These are phyloP conservation scores for Pestalotiopsis fici DNA, from an alignment of 2,329 filamentous ascomycete species.

Conservation along the genomic window DNA sequence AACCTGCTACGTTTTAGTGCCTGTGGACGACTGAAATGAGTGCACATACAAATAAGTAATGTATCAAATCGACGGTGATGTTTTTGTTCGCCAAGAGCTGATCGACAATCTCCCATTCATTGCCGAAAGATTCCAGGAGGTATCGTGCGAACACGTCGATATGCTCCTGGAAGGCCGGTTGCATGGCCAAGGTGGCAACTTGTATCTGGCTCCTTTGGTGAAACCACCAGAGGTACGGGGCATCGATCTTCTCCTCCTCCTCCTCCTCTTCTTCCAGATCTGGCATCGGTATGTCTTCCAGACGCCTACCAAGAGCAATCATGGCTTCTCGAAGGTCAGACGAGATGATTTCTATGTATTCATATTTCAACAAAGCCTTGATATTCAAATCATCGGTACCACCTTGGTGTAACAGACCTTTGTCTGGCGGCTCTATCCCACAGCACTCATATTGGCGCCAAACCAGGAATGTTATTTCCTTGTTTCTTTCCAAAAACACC, in stretches of 20 bases:
- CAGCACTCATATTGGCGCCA: neutral
- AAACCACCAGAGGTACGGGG: neutral
- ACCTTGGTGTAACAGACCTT: neutral
- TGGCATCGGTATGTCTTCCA: neutral
- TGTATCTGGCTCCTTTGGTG: neutral
- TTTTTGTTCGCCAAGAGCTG: neutral
- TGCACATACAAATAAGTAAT: neutral
- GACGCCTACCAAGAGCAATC: neutral
- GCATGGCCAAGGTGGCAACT: neutral
- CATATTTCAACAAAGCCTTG: neutral
- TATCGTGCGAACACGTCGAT: neutral
- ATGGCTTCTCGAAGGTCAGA: neutral
- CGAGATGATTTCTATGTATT: neutral
- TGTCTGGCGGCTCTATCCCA: neutral
- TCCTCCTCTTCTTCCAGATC: neutral
- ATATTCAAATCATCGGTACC: neutral
- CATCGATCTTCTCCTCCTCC: neutral
- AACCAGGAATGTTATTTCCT: neutral
- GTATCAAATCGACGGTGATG: neutral
- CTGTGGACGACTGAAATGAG: neutral
- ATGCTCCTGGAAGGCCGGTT: neutral
- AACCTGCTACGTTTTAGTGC: neutral
- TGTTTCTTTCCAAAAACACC: neutral
- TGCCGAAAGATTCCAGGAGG: neutral
- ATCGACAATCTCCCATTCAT: neutral